phyloP scores from a whole-genome alignment of 371 early-diverging fungal species.

The Syncephalastrum sp. region DNA sequence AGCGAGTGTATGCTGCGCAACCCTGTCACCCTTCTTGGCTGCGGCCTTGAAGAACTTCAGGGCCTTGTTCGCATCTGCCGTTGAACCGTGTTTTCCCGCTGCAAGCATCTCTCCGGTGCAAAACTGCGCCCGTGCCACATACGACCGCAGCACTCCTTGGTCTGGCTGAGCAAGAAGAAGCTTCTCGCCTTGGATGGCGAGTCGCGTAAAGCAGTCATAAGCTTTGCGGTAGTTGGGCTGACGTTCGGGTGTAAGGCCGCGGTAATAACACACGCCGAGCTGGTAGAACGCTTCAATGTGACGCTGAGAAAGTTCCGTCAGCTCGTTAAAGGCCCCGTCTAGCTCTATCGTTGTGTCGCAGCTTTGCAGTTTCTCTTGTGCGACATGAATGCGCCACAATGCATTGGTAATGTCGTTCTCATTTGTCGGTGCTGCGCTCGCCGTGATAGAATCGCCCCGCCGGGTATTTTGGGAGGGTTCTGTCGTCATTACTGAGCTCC shows the following conservation, averaged over 20 bases:
- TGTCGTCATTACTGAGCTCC: not conserved
- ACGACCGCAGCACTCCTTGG: slow-evolving; percentile 2
- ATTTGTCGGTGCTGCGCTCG: not conserved
- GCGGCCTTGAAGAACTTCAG: slow-evolving; percentile 10
- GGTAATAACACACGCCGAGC: slow-evolving; percentile 8
- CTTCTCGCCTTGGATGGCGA: slow-evolving; percentile 1
- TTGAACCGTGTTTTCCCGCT: slow-evolving; percentile 1
- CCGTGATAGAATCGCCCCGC: not conserved
- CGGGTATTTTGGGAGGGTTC: not conserved
- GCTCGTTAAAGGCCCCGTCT: not conserved
- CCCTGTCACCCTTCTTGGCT: slow-evolving; percentile 9
- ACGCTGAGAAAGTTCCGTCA: slow-evolving; percentile 2
- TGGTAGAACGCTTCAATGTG: slow-evolving; percentile 13
- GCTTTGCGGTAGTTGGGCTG: slow-evolving; percentile 12
- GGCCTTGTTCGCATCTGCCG: slow-evolving; percentile 4
- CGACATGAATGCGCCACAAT: not conserved
- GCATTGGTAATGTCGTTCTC: not conserved
- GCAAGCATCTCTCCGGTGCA: slow-evolving; percentile 9
- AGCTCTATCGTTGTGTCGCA: not conserved
- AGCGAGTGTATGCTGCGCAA: slow-evolving; percentile 14
- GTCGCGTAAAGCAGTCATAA: slow-evolving; percentile 9
- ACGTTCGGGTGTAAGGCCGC: slow-evolving; percentile 7
- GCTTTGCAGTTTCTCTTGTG: slow-evolving; percentile 1
- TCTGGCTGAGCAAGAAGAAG: not conserved
- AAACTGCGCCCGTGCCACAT: slow-evolving; percentile 8